A percentile compares a stretch with the other conserved stretches of the same genome.
phyloP scores from a whole-genome alignment of 352 stramenopile genomes.

The Peronospora tabacina region DNA sequence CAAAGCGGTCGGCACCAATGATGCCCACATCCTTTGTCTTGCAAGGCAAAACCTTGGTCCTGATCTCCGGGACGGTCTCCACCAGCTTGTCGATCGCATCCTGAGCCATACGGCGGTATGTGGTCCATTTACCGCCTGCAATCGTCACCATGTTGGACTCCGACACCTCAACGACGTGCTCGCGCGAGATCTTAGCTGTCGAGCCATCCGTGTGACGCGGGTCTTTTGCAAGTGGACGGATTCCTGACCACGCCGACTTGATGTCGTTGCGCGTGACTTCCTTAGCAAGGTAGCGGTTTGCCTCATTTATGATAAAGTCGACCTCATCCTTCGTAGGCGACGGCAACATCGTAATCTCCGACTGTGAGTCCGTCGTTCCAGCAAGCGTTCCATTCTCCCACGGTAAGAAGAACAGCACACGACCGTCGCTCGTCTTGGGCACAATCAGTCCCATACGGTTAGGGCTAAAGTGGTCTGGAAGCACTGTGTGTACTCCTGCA shows the following conservation, averaged over 20 bases:
- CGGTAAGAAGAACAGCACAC: constrained; percentile 93
- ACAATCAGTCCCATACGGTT: constrained; percentile 94
- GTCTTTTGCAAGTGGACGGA: constrained; percentile 91
- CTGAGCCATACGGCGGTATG: constrained; percentile 93
- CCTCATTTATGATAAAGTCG: constrained; percentile 92
- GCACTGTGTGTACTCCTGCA: constrained; percentile 91
- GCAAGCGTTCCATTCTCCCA: constrained; percentile 92
- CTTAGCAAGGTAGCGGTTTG: constrained; percentile 87
- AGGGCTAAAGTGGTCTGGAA: constrained; percentile 93
- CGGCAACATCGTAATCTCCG: constrained; percentile 92
- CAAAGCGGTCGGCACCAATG: constrained; percentile 86
- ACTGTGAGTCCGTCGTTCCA: constrained; percentile 90
- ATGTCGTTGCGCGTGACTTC: constrained; percentile 88
- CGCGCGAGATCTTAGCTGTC: constrained; percentile 88
- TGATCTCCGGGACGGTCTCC: constrained; percentile 66
- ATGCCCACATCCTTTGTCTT: constrained; percentile 79
- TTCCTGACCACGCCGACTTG: constrained; percentile 93
- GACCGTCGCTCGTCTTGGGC: constrained; percentile 91
- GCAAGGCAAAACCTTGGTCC: constrained; percentile 61
- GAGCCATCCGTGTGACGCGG: constrained; percentile 71
- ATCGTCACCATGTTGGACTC: constrained; percentile 90
- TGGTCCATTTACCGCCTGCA: constrained; percentile 96
- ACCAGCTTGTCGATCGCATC: constrained; percentile 90
- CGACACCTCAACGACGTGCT: constrained; percentile 91
- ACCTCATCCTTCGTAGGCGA: constrained; percentile 88